These are phyloP conservation scores for Scenedesmus sp. DNA, from an alignment of 163 green algal species.

Conservation along the genomic window DNA sequence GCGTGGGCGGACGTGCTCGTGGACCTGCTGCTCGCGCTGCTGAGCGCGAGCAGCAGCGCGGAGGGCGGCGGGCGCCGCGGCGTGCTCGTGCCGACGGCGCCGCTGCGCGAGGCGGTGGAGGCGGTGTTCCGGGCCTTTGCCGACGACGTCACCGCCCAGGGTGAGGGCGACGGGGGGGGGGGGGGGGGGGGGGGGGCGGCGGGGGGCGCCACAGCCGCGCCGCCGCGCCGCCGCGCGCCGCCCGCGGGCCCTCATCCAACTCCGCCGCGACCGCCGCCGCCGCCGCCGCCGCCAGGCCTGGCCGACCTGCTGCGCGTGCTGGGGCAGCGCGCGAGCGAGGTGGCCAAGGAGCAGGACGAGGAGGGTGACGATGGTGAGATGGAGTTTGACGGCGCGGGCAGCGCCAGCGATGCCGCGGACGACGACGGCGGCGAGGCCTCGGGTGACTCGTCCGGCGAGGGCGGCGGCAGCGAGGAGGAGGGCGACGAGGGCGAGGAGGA, in stretches of 20 bases:
- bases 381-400: neutral
- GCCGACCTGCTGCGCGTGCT: slow-evolving; percentile 61
- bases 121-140: slow-evolving; percentile 54
- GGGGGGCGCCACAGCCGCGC: too few relatives aligned
- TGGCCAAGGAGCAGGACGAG: slow-evolving; percentile 8
- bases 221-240: too few relatives aligned
- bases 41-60: slow-evolving; percentile 49
- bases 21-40: slow-evolving; percentile 78
- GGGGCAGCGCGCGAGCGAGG: slow-evolving; percentile 28
- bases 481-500: too few relatives aligned
- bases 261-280: too few relatives aligned
- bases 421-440: neutral
- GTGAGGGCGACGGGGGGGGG: too few relatives aligned
- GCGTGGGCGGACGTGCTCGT: slow-evolving; percentile 79
- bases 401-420: neutral
- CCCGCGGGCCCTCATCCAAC: too few relatives aligned
- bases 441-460: neutral
- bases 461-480: neutral
- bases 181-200: too few relatives aligned
- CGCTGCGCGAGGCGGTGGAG: slow-evolving; percentile 78
- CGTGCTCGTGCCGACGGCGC: slow-evolving; percentile 64
- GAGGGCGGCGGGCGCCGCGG: slow-evolving; percentile 2
- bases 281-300: slow-evolving; percentile 44
- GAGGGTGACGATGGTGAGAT: slow-evolving; percentile 32
- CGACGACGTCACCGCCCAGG: slow-evolving; percentile 29